Base-by-base conservation (phyloP, 192 early-diverging fungal species). In the Coemansia sp. region DNA sequence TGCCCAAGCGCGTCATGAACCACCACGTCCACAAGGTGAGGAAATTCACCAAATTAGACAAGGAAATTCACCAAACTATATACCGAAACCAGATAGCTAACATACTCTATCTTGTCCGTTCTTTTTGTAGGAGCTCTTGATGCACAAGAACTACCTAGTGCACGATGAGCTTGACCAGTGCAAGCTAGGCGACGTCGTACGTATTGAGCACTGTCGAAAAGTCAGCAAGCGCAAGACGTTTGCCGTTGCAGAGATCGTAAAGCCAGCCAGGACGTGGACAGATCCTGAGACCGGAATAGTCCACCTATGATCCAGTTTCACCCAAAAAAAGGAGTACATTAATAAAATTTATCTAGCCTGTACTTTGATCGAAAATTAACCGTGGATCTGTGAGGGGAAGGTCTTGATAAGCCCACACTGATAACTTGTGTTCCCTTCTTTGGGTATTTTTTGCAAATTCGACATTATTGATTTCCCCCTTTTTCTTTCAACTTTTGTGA, bases 211-310 rank as follows among this genome's bases (percentile, higher is more conserved):
- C 51, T 95, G 93, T 85, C 74, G 89, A 65, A 94, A 94, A 56
- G 55, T 95, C 46, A 94, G 93, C 85, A 91, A 91, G 75, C 86
- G 82, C 77, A 98, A 98, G 85, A 85, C 89, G 67, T 98, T 96
- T 78, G 86, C 87, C 12, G 86, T 98, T n/a, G 93, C 91, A 7
- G 93, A 94, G 75, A 90, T 98, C 58, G 80, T 92, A 62, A 77
- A 73, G 65, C 61, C 83, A 6, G 78, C 78, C 36, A 65, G 69
- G 29, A 78, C 78, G 9, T 85, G 74, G 69, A 85, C 83, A 1
- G 83, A 85, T 67, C 78, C 78, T 0, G 78, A 80, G 48, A 85
- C 83, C 1, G 83, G 83, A 46, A 55, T 62, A 22, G 78, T 85
- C 4, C 75, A 81, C 40, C 78, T 68, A 12, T 80, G 69, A 61